A percentile compares a stretch with the other conserved stretches of the same genome.
Conservation (phyloP, 345 rosid species). For the Lumnitzera littorea region DNA sequence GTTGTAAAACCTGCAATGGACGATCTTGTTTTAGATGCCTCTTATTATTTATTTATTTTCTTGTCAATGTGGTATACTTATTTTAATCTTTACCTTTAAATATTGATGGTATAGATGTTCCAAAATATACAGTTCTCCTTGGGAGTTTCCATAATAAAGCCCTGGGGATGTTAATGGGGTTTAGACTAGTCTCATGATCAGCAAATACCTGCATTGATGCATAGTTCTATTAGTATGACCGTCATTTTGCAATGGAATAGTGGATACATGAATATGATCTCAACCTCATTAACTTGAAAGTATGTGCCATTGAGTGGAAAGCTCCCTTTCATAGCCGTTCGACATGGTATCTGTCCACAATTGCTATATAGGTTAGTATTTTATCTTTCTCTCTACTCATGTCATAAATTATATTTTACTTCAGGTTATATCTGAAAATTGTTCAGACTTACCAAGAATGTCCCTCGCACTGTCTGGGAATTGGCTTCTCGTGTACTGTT, state of each 20-base stretch:
- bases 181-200: conserved; percentile 78
- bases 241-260: neutral
- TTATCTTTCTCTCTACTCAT: too few species aligned
- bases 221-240: neutral
- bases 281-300: conserved; percentile 91
- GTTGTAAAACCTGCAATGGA: conserved; percentile 58
- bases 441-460: conserved; percentile 59
- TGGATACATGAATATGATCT: neutral
- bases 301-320: conserved; percentile 97
- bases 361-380: neutral
- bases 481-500: conserved; percentile 55
- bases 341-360: conserved; percentile 69
- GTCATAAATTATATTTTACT: too few species aligned
- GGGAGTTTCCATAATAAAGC: conserved; percentile 70
- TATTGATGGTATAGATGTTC: conserved; percentile 83
- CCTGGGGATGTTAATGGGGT: conserved; percentile 74
- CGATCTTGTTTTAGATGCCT: conserved; percentile 7
- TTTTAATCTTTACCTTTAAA: conserved; percentile 55
- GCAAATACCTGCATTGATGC: conserved; percentile 66
- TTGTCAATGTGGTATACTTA: neutral
- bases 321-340: conserved; percentile 95
- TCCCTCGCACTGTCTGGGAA: conserved; percentile 78
- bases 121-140: conserved; percentile 83
- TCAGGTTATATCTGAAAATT: conserved; percentile 6
- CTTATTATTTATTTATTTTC: neutral